phyloP scores from a whole-genome alignment of 371 early-diverging fungal species.

The Nosema muscidifuracis region DNA sequence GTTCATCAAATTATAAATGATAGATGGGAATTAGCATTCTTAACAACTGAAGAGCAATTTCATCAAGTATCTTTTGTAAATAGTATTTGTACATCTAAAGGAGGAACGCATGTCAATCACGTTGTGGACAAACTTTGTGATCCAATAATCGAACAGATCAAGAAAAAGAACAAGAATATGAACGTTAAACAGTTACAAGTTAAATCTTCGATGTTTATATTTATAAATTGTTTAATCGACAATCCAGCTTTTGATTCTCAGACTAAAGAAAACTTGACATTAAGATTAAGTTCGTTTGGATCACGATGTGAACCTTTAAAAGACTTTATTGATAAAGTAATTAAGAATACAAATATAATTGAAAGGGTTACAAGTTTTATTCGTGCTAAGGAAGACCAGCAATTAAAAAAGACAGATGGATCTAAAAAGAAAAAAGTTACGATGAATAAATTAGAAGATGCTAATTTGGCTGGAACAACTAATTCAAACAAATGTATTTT shows the following conservation, averaged over 20 bases:
- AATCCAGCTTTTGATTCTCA: conserved; percentile 98
- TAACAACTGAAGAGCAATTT: conserved; percentile 85
- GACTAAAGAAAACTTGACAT: conserved; percentile 93
- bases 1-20: conserved; percentile 70
- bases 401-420: conserved; percentile 86
- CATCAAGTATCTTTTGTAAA: conserved; percentile 96
- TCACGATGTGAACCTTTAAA: conserved; percentile 72
- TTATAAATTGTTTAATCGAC: conserved; percentile 89
- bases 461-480: conserved; percentile 81
- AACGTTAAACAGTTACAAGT: conserved; percentile 74
- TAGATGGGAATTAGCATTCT: conserved; percentile 93
- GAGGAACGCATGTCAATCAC: conserved; percentile 87
- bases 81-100: conserved; percentile 88
- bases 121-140: conserved; percentile 79
- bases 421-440: conserved; percentile 67
- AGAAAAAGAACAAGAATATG: conserved; percentile 68
- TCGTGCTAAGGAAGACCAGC: conserved; percentile 72
- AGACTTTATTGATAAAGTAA: conserved; percentile 73
- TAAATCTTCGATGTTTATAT: conserved; percentile 82
- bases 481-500: conserved; percentile 77
- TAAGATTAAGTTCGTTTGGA: conserved; percentile 74
- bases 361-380: conserved; percentile 74
- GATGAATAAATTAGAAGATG: conserved; percentile 91
- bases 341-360: conserved; percentile 71
- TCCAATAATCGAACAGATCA: conserved; percentile 68